Evolutionary conservation across 1,139 yeast genomes (phyloP), one percentile per base, ranked within the genome.

Genomic region (Entelexis paramagnoliae): DNA sequence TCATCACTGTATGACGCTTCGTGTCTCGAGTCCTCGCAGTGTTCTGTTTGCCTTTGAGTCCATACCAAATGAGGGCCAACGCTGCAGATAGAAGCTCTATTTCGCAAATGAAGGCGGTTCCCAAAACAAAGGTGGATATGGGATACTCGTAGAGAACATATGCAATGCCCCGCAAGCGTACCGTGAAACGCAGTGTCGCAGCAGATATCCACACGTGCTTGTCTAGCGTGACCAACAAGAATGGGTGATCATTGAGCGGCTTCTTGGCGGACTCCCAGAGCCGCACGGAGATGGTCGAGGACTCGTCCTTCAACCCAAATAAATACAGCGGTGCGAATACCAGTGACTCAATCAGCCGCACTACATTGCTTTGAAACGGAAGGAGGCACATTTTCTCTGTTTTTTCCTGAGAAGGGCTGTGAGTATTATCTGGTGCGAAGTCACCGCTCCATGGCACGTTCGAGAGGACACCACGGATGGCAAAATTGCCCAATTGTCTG

Each of bases 161-260:
- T 35, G 85, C 67, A 47, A 82, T 63, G 0, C 89, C 89, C 19
- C 65, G 67, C 75, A 81, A 78, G 48, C 73, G 67, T 7, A 65
- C 68, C 6, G 59, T 59, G 59, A 70, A 66, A 4, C 56, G 58
- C 3, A 71, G 53, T 17, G 55, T 50, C 0, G 74, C 70, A 2
- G 55, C 53, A n/a, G 60, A 57, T 5, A 66, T 36, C 44, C 68
- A 61, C 3, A 67, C 60, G 1, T 54, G 55, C 1, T 62, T 54
- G 45, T 64, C 65, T 16, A 68, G 48, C 24, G 57, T 61, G 6
- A 67, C 60, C 34, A 64, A 55, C 9, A 62, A 59, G 33, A 51
- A 56, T 16, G 46, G 52, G 35, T 52, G 55, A 33, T 48, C 33
- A 10, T 22, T 47, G 32, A 50, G 51, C 40, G 62, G 59, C 14